phyloP scores from a whole-genome alignment of 139 green algal genomes.

The Ettlia oleoabundans region DNA sequence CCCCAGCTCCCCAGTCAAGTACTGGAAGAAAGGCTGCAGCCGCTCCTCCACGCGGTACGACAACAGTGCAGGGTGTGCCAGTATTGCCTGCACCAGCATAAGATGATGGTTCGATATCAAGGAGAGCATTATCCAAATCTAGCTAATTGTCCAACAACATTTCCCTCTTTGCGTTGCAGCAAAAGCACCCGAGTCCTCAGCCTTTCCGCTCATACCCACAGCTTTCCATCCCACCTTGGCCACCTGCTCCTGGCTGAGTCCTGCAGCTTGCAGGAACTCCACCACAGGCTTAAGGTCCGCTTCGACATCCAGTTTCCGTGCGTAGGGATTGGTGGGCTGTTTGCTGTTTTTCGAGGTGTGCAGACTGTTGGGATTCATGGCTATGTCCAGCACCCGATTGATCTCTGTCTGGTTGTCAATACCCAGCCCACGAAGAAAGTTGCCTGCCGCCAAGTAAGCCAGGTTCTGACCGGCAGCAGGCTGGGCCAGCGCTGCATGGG shows the following conservation, averaged over 20 bases:
- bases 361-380: conserved; percentile 85
- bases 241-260: conserved; percentile 7
- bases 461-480: conserved; percentile 32
- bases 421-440: conserved; percentile 56
- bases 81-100: conserved; percentile 62
- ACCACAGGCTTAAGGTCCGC: conserved; percentile 20
- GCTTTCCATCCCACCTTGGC: conserved; percentile 42
- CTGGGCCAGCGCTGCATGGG: conserved; percentile 24
- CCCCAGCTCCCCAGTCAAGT: conserved; percentile 42
- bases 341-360: conserved; percentile 59
- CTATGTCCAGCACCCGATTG: conserved; percentile 17
- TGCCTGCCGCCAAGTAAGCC: conserved; percentile 44
- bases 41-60: conserved; percentile 66
- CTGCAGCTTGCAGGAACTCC: conserved; percentile 3
- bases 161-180: no score
- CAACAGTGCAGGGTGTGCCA: conserved; percentile 70
- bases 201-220: conserved; percentile 56
- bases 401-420: conserved; percentile 65
- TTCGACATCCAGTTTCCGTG: conserved; percentile 10
- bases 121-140: no score
- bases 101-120: no score
- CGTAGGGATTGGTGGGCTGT: conserved; percentile 42
- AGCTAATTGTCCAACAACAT: no score
- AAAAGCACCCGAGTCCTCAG: neutral
- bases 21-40: conserved; percentile 71